Evolutionary conservation across 2,329 filamentous ascomycete species (phyloP).

Genomic region (Fusarium tanahbumbuense): DNA sequence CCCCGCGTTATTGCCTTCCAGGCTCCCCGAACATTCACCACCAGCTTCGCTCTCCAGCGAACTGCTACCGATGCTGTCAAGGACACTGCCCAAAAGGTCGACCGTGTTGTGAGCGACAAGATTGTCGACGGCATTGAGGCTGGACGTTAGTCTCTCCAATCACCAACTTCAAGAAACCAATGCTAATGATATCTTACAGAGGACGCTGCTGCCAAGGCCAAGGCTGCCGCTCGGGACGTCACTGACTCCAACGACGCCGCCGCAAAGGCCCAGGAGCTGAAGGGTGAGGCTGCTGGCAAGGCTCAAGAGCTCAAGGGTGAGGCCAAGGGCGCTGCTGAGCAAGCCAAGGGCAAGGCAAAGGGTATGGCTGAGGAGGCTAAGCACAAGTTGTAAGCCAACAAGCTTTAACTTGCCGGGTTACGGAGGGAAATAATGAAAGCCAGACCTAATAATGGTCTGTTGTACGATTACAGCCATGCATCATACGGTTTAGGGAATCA

Average conservation of each 20-base stretch:
- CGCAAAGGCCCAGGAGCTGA: constrained; percentile 52
- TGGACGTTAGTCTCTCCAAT: constrained; percentile 58
- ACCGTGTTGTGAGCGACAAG: constrained; percentile 70
- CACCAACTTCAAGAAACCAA: neutral
- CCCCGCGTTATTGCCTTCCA: constrained; percentile 54
- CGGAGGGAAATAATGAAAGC: constrained; percentile 21
- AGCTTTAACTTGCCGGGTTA: neutral
- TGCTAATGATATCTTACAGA: constrained; percentile 46
- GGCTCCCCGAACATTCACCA: constrained; percentile 63
- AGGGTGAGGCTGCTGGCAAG: constrained; percentile 59
- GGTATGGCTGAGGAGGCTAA: constrained; percentile 33
- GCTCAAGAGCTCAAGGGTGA: constrained; percentile 56
- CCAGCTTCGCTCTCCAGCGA: constrained; percentile 59
- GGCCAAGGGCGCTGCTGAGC: constrained; percentile 56
- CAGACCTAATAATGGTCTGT: constrained; percentile 13
- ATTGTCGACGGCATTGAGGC: constrained; percentile 71
- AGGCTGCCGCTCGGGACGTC: constrained; percentile 37
- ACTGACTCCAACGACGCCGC: constrained; percentile 47
- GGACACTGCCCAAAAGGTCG: constrained; percentile 69
- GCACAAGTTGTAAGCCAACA: constrained; percentile 34
- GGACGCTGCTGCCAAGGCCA: constrained; percentile 59
- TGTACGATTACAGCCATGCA: constrained; percentile 41
- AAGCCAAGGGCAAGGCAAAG: constrained; percentile 51
- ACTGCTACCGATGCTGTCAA: constrained; percentile 66
- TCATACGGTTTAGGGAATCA: constrained; percentile 30